Evolutionary conservation across 1,139 yeast genomes (phyloP).

Genomic region (Scheffersomyces insectosa): DNA sequence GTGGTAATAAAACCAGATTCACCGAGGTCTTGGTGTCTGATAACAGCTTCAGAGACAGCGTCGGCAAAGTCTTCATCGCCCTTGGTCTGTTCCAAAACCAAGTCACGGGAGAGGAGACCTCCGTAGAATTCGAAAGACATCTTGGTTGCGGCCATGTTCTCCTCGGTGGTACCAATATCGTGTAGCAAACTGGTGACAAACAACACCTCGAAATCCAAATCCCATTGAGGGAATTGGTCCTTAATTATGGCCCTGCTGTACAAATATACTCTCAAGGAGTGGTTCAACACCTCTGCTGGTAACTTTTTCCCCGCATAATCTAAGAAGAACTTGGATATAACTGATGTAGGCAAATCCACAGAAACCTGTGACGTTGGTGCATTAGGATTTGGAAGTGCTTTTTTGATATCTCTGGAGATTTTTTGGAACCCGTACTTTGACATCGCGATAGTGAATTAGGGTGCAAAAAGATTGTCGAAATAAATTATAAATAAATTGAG

Average conservation of each 20-base stretch:
- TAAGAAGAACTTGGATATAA: constrained; percentile 20
- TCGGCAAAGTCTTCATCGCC: constrained; percentile 34
- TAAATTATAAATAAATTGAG: no score
- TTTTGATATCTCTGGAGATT: constrained; percentile 29
- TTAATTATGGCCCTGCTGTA: constrained; percentile 35
- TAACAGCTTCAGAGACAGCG: constrained; percentile 41
- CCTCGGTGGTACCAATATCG: constrained; percentile 38
- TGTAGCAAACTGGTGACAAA: constrained; percentile 36
- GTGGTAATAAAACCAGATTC: constrained; percentile 36
- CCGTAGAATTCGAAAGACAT: constrained; percentile 42
- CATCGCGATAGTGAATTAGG: constrained; percentile 14
- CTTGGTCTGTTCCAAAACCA: constrained; percentile 23
- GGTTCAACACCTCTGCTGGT: constrained; percentile 29
- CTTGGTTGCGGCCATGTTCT: constrained; percentile 36
- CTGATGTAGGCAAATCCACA: constrained; percentile 22
- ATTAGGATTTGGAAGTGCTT: constrained; percentile 27
- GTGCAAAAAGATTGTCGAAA: no score
- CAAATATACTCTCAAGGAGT: constrained; percentile 35
- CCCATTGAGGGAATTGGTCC: constrained; percentile 40
- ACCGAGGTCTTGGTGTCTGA: constrained; percentile 41
- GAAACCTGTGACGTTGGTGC: constrained; percentile 27
- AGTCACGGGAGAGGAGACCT: constrained; percentile 33
- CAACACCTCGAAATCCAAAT: constrained; percentile 30
- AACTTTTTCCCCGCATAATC: constrained; percentile 27
- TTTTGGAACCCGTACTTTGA: constrained; percentile 34